Percentiles rank a stretch among this genome's conserved stretches.
Evolutionary conservation across 345 rosid species (phyloP).

Genomic region (Murraya paniculata): DNA sequence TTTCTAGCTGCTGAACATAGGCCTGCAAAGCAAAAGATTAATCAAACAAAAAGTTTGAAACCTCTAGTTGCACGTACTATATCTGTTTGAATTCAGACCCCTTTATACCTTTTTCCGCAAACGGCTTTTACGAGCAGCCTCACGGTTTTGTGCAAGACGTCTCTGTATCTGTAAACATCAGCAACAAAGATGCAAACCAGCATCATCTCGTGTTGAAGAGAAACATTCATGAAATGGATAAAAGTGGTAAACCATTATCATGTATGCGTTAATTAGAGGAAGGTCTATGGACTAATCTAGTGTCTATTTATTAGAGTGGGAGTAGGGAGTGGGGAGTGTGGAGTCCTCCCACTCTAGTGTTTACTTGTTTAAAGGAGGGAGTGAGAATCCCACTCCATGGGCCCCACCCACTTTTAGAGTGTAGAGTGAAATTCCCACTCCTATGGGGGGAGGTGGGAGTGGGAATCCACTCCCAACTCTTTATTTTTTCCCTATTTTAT

Average conservation of each 20-base stretch:
- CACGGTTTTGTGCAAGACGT: conserved; percentile 94
- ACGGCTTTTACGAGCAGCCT: conserved; percentile 98
- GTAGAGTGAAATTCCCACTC: too few relatives aligned
- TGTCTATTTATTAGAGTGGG: too few relatives aligned
- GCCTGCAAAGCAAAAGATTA: conserved; percentile 49
- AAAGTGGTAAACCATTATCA: background rate
- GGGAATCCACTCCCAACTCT: too few relatives aligned
- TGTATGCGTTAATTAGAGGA: background rate
- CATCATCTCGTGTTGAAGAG: background rate
- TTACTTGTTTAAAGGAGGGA: too few relatives aligned
- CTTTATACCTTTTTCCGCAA: conserved; percentile 78
- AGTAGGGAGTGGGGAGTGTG: too few relatives aligned
- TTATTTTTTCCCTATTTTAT: too few relatives aligned
- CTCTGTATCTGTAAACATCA: conserved; percentile 60
- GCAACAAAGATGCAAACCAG: background rate
- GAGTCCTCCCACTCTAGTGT: too few relatives aligned
- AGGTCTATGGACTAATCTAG: background rate
- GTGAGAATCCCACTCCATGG: too few relatives aligned
- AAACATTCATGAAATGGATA: background rate
- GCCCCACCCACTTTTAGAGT: too few relatives aligned
- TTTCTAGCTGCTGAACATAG: conserved; percentile 93
- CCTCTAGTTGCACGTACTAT: background rate
- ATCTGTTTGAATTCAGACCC: conserved; percentile 1
- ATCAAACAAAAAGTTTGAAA: conserved; percentile 13
- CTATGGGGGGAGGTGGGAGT: too few relatives aligned